Base-by-base conservation (phyloP, 2,329 filamentous ascomycete genomes). In the Rhinocladiella mackenziei region DNA sequence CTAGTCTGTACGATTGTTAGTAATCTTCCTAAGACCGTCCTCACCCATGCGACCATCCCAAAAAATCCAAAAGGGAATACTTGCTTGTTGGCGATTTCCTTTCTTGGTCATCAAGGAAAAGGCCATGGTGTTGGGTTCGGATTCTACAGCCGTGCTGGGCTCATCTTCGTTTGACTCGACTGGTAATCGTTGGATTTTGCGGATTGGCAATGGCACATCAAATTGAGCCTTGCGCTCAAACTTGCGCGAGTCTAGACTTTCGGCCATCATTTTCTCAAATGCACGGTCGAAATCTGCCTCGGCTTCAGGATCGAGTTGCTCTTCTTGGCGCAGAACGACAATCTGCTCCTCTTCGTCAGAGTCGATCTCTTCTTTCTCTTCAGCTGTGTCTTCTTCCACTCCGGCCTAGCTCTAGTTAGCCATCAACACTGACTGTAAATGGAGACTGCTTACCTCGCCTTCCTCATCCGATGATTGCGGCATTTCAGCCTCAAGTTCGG, bases 251-350 rank as follows among this genome's bases (percentile, higher is more conserved):
- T 98, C 92, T 58, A 95, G 72, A 68, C 91, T 96, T 65, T 98
- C 92, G 38, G 89, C 80, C 91, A 98, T 97, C 80, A 98, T 86
- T 66, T 94, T 96, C 26, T 92, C 89, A 64, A 95, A 92, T 66
- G 97, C 92, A 58, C 91, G 86, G 62, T 98, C 94, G 62, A 98
- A 98, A 30, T 98, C 92, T 5, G 91, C 92, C 60, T 98, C 92
- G 29, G 84, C 88, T 67, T 96, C 89, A 0, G 91, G 89, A 55
- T 98, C 89, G 44, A 89, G 77, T 57, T 91, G 80, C 62, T 96
- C 88, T 63, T 95, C 86, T 60, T 91, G 84, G 48, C 89, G 82
- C 32, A 88, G 94, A 35, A 98, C 91, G 31, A 96, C 78, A 56
- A 97, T 94, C 17, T 86, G 81, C 62, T 97, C 89, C 53, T 96